phyloP scores from a whole-genome alignment of 306 rosid species.

The Cucurbita moschata region DNA sequence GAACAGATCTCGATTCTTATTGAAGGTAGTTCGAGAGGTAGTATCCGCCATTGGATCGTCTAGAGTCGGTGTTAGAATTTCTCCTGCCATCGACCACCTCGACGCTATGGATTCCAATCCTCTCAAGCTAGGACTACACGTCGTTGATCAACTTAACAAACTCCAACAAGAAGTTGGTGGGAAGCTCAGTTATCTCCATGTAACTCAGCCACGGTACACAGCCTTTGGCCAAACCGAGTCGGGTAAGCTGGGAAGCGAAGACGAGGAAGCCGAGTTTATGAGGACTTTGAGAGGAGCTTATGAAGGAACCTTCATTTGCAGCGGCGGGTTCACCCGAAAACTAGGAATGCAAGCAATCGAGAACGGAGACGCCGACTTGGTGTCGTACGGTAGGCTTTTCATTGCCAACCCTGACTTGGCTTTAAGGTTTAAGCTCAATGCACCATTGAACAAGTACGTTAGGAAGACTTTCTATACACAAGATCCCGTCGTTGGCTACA shows the following conservation, averaged over 20 bases:
- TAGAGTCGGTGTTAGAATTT: conserved; percentile 46
- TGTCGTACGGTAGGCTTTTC: conserved; percentile 63
- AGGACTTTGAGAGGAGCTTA: conserved; percentile 41
- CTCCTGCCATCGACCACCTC: conserved; percentile 83
- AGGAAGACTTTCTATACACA: conserved; percentile 73
- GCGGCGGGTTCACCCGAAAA: conserved; percentile 77
- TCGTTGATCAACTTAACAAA: conserved; percentile 57
- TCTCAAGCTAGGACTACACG: conserved; percentile 53
- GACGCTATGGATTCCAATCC: conserved; percentile 86
- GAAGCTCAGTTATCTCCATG: conserved; percentile 66
- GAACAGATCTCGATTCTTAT: conserved; percentile 52
- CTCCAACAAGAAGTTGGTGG: conserved; percentile 35
- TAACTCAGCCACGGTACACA: conserved; percentile 65
- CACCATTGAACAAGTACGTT: conserved; percentile 46
- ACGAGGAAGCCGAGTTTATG: conserved; percentile 44
- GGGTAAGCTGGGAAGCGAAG: conserved; percentile 63
- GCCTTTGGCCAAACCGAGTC: conserved; percentile 52
- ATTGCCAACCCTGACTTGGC: conserved; percentile 74
- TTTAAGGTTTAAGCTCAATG: conserved; percentile 42
- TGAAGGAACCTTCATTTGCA: conserved; percentile 59
- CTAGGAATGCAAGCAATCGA: conserved; percentile 60
- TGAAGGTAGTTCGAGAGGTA: conserved; percentile 42
- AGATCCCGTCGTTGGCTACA: conserved; percentile 73
- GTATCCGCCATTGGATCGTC: conserved; percentile 46
- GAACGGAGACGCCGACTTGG: conserved; percentile 57